Evolutionary conservation across 2,329 filamentous ascomycete species (phyloP), one percentile per base, ranked within the genome.

Genomic region (Pseudopithomyces maydicus): DNA sequence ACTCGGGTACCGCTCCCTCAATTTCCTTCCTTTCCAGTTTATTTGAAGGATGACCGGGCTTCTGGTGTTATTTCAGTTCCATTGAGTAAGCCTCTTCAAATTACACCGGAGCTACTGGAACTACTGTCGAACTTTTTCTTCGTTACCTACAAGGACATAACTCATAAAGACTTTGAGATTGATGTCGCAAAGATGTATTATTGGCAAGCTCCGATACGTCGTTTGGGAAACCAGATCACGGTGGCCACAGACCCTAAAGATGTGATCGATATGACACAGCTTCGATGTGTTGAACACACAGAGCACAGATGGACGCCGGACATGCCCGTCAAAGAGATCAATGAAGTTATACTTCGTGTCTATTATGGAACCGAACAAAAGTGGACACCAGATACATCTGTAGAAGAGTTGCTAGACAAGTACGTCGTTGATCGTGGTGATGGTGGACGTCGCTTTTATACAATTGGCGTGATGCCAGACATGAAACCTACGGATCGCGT

Each of bases 131-230:
- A 74, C 0, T 96, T 95, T 71, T 97, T 91, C 0, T 77, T 96
- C 39, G 82, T 84, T 4, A 75, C 96, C 0, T 97, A 96, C 73
- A 79, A 85, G 15, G 92, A 98, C 64, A 80, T 97, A 0, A 98
- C 97, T 78, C 94, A 92, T 74, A 99, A 99, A 73, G 81, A 82
- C 2, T 99, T 91, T 67, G 86, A 90, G 47, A 79, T 84, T 0
- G 81, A 86, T 15, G 65, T 80, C 0, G 75, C 81, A 0, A 86
- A 88, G 26, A 84, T 97, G 72, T 89, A 92, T 0, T 99, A 97
- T 74, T 97, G 92, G 79, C 70, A 97, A 14, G 90, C 87, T 0
- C 94, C 95, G 6, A 62, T 82, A 14, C 58, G 56, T 38, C 58
- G 59, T 2, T 44, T 43, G 14, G 26, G 45, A 1, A 39, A 48